Percentiles rank a stretch among this genome's conserved stretches.
These are phyloP conservation scores for Ustilago sp. DNA, from an alignment of 1,284 basidiomycete species.

Conservation along the genomic window DNA sequence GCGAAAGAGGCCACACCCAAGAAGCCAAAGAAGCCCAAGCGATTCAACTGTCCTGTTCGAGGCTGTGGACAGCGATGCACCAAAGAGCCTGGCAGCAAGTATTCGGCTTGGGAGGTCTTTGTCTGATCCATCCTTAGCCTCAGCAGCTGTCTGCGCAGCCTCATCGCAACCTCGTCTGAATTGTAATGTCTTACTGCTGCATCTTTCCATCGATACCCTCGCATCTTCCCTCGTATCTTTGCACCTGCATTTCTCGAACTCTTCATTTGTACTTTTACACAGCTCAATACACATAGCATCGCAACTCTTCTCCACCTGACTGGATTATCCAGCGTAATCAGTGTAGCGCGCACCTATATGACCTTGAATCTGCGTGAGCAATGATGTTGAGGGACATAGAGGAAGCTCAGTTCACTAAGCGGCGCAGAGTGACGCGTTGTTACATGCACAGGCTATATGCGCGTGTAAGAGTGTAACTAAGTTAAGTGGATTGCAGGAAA, in stretches of 20 bases:
- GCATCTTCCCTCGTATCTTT: not conserved
- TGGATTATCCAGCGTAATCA: not conserved
- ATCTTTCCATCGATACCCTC: slow-evolving; percentile 4
- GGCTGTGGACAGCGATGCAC: slow-evolving; percentile 59
- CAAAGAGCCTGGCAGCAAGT: slow-evolving; percentile 49
- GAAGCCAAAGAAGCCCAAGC: slow-evolving; percentile 41
- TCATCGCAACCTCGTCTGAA: not conserved
- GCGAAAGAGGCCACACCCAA: slow-evolving; percentile 10
- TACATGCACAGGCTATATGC: no score
- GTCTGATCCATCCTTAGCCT: slow-evolving; percentile 5
- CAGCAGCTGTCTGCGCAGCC: not conserved
- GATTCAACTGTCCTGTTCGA: slow-evolving; percentile 59
- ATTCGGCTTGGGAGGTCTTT: slow-evolving; percentile 43
- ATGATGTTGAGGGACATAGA: not conserved
- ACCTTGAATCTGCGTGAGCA: not conserved
- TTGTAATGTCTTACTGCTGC: not conserved
- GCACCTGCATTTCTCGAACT: not conserved
- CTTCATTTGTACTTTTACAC: slow-evolving; percentile 39
- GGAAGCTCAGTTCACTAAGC: not conserved
- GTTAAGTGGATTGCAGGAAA: no score
- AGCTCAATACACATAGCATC: slow-evolving; percentile 7
- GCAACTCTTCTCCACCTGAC: not conserved
- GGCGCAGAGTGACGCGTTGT: not conserved
- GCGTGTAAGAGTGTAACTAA: no score
- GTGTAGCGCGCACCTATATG: no score